Evolutionary conservation across 345 rosid genomes (phyloP).

Genomic region (Gossypium stocksii): DNA sequence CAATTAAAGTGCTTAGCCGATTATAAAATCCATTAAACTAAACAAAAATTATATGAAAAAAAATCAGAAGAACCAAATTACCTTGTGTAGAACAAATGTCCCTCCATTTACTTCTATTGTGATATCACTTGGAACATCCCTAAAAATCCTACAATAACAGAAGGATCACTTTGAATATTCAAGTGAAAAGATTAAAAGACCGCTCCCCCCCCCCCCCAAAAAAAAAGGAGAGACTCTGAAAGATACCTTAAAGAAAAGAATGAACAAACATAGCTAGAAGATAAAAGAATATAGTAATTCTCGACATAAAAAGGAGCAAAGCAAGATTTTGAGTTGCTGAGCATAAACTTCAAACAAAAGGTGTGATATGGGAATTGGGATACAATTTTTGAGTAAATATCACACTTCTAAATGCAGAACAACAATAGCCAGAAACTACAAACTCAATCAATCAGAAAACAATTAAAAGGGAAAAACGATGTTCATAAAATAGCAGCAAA

Average conservation of each 20-base stretch:
- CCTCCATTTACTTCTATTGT: constrained; percentile 74
- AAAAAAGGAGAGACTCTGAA: constrained; percentile 10
- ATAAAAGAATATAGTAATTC: neutral
- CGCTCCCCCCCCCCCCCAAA: too few relatives aligned
- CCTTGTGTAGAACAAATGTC: constrained; percentile 82
- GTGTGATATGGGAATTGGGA: neutral
- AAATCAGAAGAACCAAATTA: constrained; percentile 9
- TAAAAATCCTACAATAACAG: constrained; percentile 66
- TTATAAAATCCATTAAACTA: too few relatives aligned
- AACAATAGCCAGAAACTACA: neutral
- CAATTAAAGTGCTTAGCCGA: too few relatives aligned
- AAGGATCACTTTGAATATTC: neutral
- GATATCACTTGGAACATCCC: constrained; percentile 92
- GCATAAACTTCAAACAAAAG: neutral
- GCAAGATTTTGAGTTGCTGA: neutral
- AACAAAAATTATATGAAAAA: too few relatives aligned
- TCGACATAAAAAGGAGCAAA: neutral
- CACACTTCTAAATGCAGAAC: neutral
- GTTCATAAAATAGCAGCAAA: neutral
- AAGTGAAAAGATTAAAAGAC: neutral
- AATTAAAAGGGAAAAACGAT: neutral
- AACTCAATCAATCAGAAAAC: neutral
- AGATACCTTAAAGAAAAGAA: neutral
- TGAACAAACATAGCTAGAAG: neutral
- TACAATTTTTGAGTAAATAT: neutral